Percentiles rank a stretch among this genome's conserved stretches.
Evolutionary conservation across 192 early-diverging fungal species (phyloP).

Genomic region (Coemansia sp.): DNA sequence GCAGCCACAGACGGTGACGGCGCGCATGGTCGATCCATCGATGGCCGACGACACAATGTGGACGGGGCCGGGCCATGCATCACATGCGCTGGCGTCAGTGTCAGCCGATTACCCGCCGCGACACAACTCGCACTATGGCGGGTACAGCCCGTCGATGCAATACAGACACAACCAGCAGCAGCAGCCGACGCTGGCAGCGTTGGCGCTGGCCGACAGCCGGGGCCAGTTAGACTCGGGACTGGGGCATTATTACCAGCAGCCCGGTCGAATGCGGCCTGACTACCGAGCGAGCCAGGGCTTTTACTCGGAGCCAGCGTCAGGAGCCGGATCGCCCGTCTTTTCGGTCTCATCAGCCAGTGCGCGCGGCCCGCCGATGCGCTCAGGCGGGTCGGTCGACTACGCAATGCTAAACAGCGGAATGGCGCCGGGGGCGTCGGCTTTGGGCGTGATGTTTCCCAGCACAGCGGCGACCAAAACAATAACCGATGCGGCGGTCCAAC

Average conservation of each 20-base stretch:
- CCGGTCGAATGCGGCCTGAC: constrained; percentile 26
- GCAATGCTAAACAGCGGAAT: constrained; percentile 9
- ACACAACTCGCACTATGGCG: constrained; percentile 3
- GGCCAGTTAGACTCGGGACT: constrained; percentile 43
- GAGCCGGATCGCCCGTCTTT: constrained; percentile 32
- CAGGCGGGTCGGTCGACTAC: constrained; percentile 22
- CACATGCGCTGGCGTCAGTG: constrained; percentile 6
- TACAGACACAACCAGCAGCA: constrained; percentile 16
- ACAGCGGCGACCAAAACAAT: constrained; percentile 12
- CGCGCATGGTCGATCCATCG: constrained; percentile 42
- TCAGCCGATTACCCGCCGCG: constrained; percentile 14
- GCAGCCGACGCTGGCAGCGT: constrained; percentile 42
- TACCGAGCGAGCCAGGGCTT: constrained; percentile 24
- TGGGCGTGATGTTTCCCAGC: constrained; percentile 42
- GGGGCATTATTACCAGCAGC: constrained; percentile 31
- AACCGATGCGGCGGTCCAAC: constrained; percentile 6
- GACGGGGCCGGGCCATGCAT: neutral
- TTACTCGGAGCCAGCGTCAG: constrained; percentile 41
- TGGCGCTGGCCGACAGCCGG: constrained; percentile 46
- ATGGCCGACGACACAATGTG: neutral
- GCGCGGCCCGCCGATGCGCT: constrained; percentile 8
- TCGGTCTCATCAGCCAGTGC: constrained; percentile 13
- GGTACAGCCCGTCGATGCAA: constrained; percentile 10
- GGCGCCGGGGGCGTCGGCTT: constrained; percentile 23
- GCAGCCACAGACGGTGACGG: constrained; percentile 34